Evolutionary conservation across 306 rosid species (phyloP), one percentile per base, ranked within the genome.

Genomic region (Pterocarpus macrocarpus): DNA sequence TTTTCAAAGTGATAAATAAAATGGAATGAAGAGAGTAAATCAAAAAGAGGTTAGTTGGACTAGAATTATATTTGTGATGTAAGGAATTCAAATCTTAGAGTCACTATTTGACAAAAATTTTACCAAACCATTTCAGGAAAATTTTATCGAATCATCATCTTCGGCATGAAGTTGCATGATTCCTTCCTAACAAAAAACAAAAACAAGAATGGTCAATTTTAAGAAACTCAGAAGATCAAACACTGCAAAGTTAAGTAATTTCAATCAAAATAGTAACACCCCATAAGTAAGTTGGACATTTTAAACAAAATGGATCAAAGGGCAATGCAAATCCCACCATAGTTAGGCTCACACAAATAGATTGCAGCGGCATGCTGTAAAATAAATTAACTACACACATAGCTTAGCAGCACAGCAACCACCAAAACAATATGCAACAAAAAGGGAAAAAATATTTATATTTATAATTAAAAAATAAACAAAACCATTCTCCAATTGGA

Each of bases 261-360:
- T 85, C 87, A 81, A 83, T 88, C 85, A 85, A 87, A 65, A 85
- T 85, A 87, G 81, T 78, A 22, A 52, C 77, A 74, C 83, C 90
- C 90, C 88, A 84, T 71, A 28, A 41, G 79, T 86, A 88, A 86
- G 71, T 78, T 78, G 86, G 91, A 89, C 86, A 80, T 68, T 16
- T 82, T 77, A 83, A 82, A 83, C 83, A 80, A 71, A 85, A 55
- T 8, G 70, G 83, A 64, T 71, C n/a, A 76, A 77, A 76, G 39
- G 72, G 84, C 86, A 81, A 85, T 69, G 83, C 83, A 83, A 39
- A 87, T 83, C 82, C 83, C 82, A 69, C 76, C 81, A 67, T 68
- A 82, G 84, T 79, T 83, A 80, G 35, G 43, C 44, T 58, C 59
- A 75, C 35, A 61, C 74, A 69, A 22, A 53, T n/a, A 78, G 47